Conservation (phyloP, 306 rosid genomes). For the Alnus glutinosa region DNA sequence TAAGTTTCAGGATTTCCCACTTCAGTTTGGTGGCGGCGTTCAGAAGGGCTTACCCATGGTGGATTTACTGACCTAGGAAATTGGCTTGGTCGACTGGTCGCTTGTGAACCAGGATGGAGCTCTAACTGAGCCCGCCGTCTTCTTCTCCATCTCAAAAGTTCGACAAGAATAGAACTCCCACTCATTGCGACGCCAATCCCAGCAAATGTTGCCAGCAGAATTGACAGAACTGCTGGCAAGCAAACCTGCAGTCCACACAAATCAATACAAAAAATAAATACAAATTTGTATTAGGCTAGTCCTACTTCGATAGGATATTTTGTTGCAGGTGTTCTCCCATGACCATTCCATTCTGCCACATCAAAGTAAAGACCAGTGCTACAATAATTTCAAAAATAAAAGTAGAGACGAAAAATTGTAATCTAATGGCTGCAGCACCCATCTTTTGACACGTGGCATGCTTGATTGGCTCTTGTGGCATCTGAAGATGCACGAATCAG, state of each 20-base stretch:
- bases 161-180: conserved; percentile 75
- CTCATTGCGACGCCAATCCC: conserved; percentile 91
- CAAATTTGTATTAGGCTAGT: conserved; percentile 10
- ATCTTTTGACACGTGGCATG: conserved; percentile 1
- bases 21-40: conserved; percentile 17
- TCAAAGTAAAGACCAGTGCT: conserved; percentile 11
- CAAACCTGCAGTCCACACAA: conserved; percentile 51
- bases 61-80: conserved; percentile 34
- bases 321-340: conserved; percentile 8
- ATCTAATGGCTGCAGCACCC: not conserved
- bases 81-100: conserved; percentile 28
- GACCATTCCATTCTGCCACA: conserved; percentile 4
- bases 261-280: not conserved
- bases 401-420: not conserved
- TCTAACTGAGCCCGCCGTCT: conserved; percentile 43
- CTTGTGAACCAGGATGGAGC: conserved; percentile 41
- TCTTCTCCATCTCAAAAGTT: conserved; percentile 59
- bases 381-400: not conserved
- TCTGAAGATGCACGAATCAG: conserved; percentile 21
- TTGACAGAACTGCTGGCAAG: conserved; percentile 73
- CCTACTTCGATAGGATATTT: conserved; percentile 8
- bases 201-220: conserved; percentile 87
- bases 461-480: not conserved
- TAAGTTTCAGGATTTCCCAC: conserved; percentile 33
- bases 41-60: conserved; percentile 24